phyloP scores from a whole-genome alignment of 495 filamentous ascomycete genomes.

The Letharia columbiana region DNA sequence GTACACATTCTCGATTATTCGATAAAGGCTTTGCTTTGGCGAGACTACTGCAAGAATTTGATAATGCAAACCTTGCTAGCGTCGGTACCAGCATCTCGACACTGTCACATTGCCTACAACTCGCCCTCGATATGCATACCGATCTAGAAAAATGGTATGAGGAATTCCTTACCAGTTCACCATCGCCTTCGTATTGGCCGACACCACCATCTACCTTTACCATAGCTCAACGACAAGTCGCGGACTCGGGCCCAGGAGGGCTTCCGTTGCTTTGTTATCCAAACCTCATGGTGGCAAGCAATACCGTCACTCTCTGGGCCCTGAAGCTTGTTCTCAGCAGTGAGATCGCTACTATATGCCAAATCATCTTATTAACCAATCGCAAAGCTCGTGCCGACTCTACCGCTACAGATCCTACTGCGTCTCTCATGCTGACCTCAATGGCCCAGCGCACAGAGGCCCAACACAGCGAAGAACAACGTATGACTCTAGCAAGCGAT shows the following conservation, averaged over 20 bases:
- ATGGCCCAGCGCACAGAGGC: too few species aligned
- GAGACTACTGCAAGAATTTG: conserved; percentile 4
- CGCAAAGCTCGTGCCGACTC: neutral
- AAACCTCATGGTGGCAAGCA: neutral
- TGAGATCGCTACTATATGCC: conserved; percentile 1
- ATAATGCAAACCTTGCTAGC: neutral
- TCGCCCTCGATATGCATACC: neutral
- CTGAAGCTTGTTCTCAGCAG: conserved; percentile 4
- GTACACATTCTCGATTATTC: neutral
- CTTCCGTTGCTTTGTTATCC: neutral
- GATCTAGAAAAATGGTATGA: neutral
- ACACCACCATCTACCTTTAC: neutral
- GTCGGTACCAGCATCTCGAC: neutral
- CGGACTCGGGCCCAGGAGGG: neutral
- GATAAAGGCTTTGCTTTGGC: conserved; percentile 12
- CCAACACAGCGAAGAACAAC: too few species aligned
- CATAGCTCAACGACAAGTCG: neutral
- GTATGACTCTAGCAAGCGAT: too few species aligned
- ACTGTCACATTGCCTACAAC: neutral
- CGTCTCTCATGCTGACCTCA: too few species aligned
- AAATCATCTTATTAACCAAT: neutral
- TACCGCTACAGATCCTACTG: too few species aligned
- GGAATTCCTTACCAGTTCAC: conserved; percentile 6
- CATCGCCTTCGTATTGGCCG: conserved; percentile 10
- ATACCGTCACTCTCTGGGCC: neutral